A percentile compares a stretch with the other conserved stretches of the same genome.
Conservation (phyloP, 805 yeast genomes). For the Saccharomyces kudriavzevii region DNA sequence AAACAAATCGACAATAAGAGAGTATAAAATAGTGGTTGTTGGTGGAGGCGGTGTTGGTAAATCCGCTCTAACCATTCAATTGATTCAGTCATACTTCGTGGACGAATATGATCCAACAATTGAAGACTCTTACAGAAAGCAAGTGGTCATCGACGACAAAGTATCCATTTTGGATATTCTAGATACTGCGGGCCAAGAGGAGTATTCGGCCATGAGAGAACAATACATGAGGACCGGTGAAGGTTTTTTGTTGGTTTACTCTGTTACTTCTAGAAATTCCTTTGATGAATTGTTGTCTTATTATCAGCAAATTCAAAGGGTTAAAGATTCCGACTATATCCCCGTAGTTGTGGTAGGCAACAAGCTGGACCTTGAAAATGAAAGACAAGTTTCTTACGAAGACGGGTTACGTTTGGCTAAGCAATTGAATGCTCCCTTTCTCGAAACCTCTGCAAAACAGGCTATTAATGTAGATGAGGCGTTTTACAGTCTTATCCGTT, state of each 20-base stretch:
- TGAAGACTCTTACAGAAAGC: slow-evolving; percentile 86
- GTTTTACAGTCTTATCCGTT: slow-evolving; percentile 60
- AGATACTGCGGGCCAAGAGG: slow-evolving; percentile 98
- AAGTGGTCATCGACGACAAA: slow-evolving; percentile 73
- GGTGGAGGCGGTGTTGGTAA: slow-evolving; percentile 99
- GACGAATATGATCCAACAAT: slow-evolving; percentile 98
- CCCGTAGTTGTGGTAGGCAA: slow-evolving; percentile 78
- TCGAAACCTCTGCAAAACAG: slow-evolving; percentile 90
- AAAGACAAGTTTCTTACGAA: slow-evolving; percentile 63
- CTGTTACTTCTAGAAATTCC: slow-evolving; percentile 76
- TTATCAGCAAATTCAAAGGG: slow-evolving; percentile 69
- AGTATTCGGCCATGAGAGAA: slow-evolving; percentile 87
- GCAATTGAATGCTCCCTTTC: slow-evolving; percentile 60
- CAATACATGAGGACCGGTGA: slow-evolving; percentile 95
- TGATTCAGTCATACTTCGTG: slow-evolving; percentile 89
- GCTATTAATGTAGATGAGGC: slow-evolving; percentile 85
- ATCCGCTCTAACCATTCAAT: slow-evolving; percentile 88
- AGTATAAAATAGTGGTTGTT: slow-evolving; percentile 88
- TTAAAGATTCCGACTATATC: slow-evolving; percentile 66
- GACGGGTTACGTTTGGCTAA: slow-evolving; percentile 59
- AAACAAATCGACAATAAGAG: slow-evolving; percentile 42
- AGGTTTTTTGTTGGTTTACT: slow-evolving; percentile 83
- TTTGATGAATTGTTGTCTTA: slow-evolving; percentile 79
- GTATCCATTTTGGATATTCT: slow-evolving; percentile 75
- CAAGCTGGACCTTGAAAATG: slow-evolving; percentile 66